Base-by-base conservation (phyloP, 2,329 filamentous ascomycete genomes). In the Fusarium cyanostomum region DNA sequence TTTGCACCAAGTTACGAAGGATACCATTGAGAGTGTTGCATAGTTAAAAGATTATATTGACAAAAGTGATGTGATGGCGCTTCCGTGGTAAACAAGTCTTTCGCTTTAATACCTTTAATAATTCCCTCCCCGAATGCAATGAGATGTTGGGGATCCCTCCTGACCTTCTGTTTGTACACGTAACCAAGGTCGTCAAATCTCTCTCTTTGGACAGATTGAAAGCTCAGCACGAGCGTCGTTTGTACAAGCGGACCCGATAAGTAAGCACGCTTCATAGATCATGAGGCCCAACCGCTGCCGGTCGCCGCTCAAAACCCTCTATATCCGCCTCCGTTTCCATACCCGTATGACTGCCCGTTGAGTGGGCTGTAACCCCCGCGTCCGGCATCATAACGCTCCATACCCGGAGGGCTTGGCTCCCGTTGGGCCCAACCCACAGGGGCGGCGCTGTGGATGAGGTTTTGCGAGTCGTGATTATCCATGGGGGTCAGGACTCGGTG, bases 401-500 rank as follows among this genome's bases (percentile, higher is more conserved):
- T 26, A 7, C 61, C 62, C 12, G 56, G 53, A 41, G 66, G 45
- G 35, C 53, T 54, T 49, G 65, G 49, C 35, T 63, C 35, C 53
- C 59, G 43, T 65, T 37, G 75, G 74, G 72, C 59, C 54, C 68
- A 69, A n/a, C 73, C 72, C 13, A 79, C 71, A 3, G 80, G 79
- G 27, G 79, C 80, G 1, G 80, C 78, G 38, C 74, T 70, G 11
- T 68, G 57, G 12, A 82, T 67, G 13, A 84, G 75, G 46, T 71
- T 73, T 28, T 80, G 76, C 7, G 74, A 73, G 49, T 74, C 77
- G 28, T 75, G 72, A 58, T 72, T 68, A 5, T 67, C 68, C 56
- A 64, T 70, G 9, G 75, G 77, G 21, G 79, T 81, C 18, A 82
- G 62, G 5, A 78, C 72, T 24, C 80, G 74, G 61, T 75, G 77